Evolutionary conservation across 768 basidiomycete species (phyloP).

Genomic region (Pleurotus tuoliensis): DNA sequence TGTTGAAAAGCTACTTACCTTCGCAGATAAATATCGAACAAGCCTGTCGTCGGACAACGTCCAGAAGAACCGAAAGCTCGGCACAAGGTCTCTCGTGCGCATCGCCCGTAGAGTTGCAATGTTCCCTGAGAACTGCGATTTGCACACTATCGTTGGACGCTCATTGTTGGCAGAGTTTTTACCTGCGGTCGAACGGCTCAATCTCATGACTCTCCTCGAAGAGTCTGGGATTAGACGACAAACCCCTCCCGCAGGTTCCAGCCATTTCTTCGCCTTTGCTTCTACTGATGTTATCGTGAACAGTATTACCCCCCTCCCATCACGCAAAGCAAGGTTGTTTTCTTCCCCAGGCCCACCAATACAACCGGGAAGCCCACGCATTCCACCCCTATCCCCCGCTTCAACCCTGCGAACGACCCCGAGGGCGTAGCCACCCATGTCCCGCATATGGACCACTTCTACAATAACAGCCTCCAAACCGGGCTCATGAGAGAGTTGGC

Average conservation of each 20-base stretch:
- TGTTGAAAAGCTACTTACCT: conserved; percentile 40
- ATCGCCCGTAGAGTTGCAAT: conserved; percentile 47
- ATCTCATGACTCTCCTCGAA: conserved; percentile 45
- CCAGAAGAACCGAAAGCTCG: conserved; percentile 60
- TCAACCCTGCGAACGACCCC: conserved; percentile 45
- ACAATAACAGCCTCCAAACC: conserved; percentile 66
- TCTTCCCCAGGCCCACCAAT: conserved; percentile 44
- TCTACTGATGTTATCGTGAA: conserved; percentile 7
- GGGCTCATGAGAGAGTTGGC: conserved; percentile 64
- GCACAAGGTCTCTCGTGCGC: conserved; percentile 55
- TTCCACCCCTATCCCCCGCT: conserved; percentile 41
- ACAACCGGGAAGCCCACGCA: conserved; percentile 22
- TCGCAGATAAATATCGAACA: conserved; percentile 56
- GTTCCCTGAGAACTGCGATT: conserved; percentile 40
- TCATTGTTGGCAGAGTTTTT: conserved; percentile 58
- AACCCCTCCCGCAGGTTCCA: conserved; percentile 35
- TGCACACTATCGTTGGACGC: conserved; percentile 43
- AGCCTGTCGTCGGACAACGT: conserved; percentile 53
- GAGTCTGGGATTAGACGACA: conserved; percentile 43
- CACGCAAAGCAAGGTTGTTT: conserved; percentile 30
- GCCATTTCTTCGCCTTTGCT: not conserved
- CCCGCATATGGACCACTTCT: conserved; percentile 68
- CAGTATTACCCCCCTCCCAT: conserved; percentile 50
- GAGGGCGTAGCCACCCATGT: conserved; percentile 56
- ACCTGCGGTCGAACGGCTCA: conserved; percentile 54